Percentiles rank a stretch among this genome's conserved stretches.
These are phyloP conservation scores for Sedum album DNA, from an alignment of 164 flowering plant genomes.

Conservation along the genomic window DNA sequence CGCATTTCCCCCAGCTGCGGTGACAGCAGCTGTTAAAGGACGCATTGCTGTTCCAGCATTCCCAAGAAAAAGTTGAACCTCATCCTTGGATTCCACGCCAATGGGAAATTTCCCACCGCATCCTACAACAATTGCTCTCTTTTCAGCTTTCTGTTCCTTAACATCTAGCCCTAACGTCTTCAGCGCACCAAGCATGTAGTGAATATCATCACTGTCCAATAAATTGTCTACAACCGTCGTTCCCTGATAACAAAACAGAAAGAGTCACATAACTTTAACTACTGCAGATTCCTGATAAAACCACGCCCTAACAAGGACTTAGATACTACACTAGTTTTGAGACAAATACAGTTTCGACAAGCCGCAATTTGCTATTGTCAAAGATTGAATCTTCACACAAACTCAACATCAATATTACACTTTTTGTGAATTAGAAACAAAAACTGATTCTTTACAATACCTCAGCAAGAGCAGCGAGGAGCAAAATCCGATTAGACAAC, in stretches of 20 bases:
- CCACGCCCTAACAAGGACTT: no score
- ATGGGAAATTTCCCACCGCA: constrained; percentile 79
- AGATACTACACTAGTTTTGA: no score
- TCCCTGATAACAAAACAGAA: constrained; percentile 37
- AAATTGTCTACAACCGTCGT: constrained; percentile 90
- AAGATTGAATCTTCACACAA: background rate
- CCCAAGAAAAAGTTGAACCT: constrained; percentile 84
- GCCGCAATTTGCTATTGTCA: no score
- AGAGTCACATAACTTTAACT: no score
- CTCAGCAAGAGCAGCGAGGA: constrained; percentile 92
- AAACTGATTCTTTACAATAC: constrained; percentile 19
- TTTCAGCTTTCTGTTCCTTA: constrained; percentile 44
- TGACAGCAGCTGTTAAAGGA: constrained; percentile 93
- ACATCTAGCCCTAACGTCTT: constrained; percentile 64
- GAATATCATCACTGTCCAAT: constrained; percentile 79
- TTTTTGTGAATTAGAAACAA: background rate
- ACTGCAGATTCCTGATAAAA: background rate
- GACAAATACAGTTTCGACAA: no score
- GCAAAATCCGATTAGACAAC: constrained; percentile 88
- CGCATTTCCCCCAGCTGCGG: constrained; percentile 90
- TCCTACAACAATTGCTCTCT: constrained; percentile 68
- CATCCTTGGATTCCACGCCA: constrained; percentile 45
- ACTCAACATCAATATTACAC: no score
- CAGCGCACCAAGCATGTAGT: constrained; percentile 85
- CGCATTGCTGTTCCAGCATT: constrained; percentile 99